Evolutionary conservation across 495 filamentous ascomycete species (phyloP).

Genomic region (Oidiodendron maius): DNA sequence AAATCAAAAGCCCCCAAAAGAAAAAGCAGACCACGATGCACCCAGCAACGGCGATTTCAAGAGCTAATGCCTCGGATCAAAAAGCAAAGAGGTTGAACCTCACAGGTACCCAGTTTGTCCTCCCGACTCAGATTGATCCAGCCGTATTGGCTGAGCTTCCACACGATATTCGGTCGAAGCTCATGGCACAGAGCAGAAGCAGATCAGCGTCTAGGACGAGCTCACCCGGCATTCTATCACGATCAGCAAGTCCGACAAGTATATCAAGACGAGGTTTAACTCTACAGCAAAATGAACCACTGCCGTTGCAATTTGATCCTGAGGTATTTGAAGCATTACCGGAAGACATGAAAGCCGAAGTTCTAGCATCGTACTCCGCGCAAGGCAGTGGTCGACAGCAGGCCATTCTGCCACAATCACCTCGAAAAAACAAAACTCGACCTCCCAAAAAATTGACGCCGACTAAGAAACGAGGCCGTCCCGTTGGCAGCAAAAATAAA

Average conservation of each 20-base stretch:
- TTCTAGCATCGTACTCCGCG: conserved; percentile 59
- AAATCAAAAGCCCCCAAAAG: conserved; percentile 64
- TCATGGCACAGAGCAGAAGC: conserved; percentile 41
- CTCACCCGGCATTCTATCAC: conserved; percentile 12
- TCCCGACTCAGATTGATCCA: conserved; percentile 75
- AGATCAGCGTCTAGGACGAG: conserved; percentile 9
- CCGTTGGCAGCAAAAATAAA: conserved; percentile 34
- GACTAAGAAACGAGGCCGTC: conserved; percentile 49
- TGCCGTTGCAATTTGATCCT: conserved; percentile 53
- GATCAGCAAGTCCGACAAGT: conserved; percentile 9
- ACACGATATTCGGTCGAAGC: conserved; percentile 67
- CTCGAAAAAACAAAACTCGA: conserved; percentile 43
- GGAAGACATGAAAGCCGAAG: conserved; percentile 74
- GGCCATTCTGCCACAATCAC: conserved; percentile 49
- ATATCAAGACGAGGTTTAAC: background rate
- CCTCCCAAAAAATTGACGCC: conserved; percentile 46
- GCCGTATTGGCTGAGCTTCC: conserved; percentile 71
- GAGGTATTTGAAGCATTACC: conserved; percentile 74
- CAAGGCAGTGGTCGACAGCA: conserved; percentile 23
- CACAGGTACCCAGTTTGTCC: conserved; percentile 78
- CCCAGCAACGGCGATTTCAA: conserved; percentile 48
- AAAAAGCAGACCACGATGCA: conserved; percentile 37
- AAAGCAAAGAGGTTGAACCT: conserved; percentile 65
- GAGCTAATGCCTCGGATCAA: conserved; percentile 47
- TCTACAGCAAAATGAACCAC: background rate